These are phyloP conservation scores for Epichloe elymi DNA, from an alignment of 2,329 filamentous ascomycete species.

Conservation along the genomic window DNA sequence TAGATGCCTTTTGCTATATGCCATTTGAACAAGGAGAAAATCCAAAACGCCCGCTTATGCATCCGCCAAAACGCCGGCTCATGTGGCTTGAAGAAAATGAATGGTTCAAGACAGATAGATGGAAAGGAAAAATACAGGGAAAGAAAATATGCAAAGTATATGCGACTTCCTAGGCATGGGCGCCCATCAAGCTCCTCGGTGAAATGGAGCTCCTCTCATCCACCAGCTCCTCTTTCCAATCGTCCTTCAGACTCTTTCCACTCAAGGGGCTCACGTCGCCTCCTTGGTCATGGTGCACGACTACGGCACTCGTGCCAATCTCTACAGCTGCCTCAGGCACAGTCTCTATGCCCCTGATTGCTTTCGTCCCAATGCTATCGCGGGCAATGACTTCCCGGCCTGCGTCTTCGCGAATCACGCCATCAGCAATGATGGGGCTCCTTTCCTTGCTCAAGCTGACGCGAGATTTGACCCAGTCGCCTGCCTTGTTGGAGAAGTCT, in stretches of 20 bases:
- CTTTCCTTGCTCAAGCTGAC: slow-evolving; percentile 8
- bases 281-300: neutral
- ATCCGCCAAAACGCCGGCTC: too few relatives aligned
- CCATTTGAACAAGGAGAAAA: neutral
- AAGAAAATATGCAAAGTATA: neutral
- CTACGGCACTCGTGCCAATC: slow-evolving; percentile 3
- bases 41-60: too few relatives aligned
- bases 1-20: neutral
- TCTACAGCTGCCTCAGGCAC: slow-evolving; percentile 4
- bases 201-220: neutral
- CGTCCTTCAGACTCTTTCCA: neutral
- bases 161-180: neutral
- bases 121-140: too few relatives aligned
- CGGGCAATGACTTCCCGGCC: neutral
- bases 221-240: neutral
- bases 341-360: slow-evolving; percentile 1
- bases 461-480: slow-evolving; percentile 17
- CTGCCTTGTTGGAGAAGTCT: slow-evolving; percentile 13
- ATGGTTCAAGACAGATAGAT: neutral
- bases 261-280: slow-evolving; percentile 3
- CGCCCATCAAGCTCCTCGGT: neutral
- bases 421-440: slow-evolving; percentile 2
- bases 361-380: neutral
- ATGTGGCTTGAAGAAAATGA: neutral
- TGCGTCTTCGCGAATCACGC: neutral